Evolutionary conservation across 306 rosid species (phyloP).

Genomic region (Parietaria judaica): DNA sequence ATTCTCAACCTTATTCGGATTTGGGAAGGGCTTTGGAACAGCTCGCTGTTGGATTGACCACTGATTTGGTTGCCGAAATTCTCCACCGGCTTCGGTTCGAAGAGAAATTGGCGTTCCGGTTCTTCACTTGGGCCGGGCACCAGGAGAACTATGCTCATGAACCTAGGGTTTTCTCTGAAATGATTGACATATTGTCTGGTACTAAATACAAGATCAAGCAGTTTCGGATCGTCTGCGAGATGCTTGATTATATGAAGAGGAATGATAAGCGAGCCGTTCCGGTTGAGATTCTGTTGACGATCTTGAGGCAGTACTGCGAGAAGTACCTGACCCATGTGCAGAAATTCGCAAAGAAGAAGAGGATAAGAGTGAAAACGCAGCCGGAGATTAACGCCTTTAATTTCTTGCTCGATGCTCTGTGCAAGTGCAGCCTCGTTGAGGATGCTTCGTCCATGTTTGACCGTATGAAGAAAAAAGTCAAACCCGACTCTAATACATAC

Average conservation of each 20-base stretch:
- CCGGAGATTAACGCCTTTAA: conserved; percentile 80
- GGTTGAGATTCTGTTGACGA: conserved; percentile 47
- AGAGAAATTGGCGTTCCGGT: conserved; percentile 77
- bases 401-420: conserved; percentile 65
- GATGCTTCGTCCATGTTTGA: conserved; percentile 61
- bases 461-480: conserved; percentile 52
- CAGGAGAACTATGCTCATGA: conserved; percentile 71
- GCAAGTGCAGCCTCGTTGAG: conserved; percentile 79
- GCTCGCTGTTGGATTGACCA: conserved; percentile 38
- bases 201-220: conserved; percentile 68
- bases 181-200: conserved; percentile 78
- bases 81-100: conserved; percentile 62
- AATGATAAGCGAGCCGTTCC: conserved; percentile 52
- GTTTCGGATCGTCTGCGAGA: conserved; percentile 74
- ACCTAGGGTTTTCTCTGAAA: conserved; percentile 51
- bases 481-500: conserved; percentile 59
- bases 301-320: conserved; percentile 64
- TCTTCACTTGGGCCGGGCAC: conserved; percentile 80
- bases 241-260: conserved; percentile 88
- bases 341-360: conserved; percentile 81
- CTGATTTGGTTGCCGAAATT: conserved; percentile 59
- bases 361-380: conserved; percentile 69
- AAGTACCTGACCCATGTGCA: conserved; percentile 69
- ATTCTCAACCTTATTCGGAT: conserved; percentile 35
- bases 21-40: conserved; percentile 61